Base-by-base conservation (phyloP, 2,329 filamentous ascomycete genomes). In the Shiraia sp. region DNA sequence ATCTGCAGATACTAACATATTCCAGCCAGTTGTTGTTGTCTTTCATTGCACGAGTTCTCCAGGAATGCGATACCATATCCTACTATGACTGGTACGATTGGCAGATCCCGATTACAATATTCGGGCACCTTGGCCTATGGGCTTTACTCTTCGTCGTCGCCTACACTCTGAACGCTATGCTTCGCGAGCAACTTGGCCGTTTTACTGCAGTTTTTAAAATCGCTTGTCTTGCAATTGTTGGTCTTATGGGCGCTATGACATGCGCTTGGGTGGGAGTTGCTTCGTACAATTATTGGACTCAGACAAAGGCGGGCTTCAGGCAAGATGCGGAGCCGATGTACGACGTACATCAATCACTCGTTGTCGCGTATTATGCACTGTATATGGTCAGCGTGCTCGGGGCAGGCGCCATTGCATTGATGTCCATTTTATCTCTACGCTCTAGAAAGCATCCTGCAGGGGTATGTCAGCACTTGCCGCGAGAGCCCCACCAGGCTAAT, bases 71-170 rank as follows among this genome's bases (percentile, higher is more conserved):
- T 4, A 42, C 42, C 0, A 29, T 23, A 1, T 10, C 12, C 15
- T 2, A 6, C 8, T 3, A 9, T 2, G 27, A 15, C 27, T 53
- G 49, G 34, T 44, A 34, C 19, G 19, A 47, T 22, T 38, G 53
- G 30, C n/a, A 14, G 15, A 55, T 61, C 19, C 49, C 55, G n/a
- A 40, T 17, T 13, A 28, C 1, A 3, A 32, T 67, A 2, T 61
- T 67, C 30, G 42, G 39, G 33, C 7, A 16, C n/a, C 14, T 68
- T 7, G 47, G 33, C 28, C 29, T 42, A n/a, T 61, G 46, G 39
- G 30, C 56, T 38, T 36, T 68, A 2, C 51, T 66, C 1, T 47
- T 60, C 6, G 42, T 61, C 2, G 49, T 58, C 4, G 33, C 63
- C 22, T 63, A 46, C 35, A 36, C 32, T 7, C 40, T 68, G 35